These are phyloP conservation scores for Polygonum maritimum DNA, from an alignment of 148 eudicot species.

Conservation along the genomic window DNA sequence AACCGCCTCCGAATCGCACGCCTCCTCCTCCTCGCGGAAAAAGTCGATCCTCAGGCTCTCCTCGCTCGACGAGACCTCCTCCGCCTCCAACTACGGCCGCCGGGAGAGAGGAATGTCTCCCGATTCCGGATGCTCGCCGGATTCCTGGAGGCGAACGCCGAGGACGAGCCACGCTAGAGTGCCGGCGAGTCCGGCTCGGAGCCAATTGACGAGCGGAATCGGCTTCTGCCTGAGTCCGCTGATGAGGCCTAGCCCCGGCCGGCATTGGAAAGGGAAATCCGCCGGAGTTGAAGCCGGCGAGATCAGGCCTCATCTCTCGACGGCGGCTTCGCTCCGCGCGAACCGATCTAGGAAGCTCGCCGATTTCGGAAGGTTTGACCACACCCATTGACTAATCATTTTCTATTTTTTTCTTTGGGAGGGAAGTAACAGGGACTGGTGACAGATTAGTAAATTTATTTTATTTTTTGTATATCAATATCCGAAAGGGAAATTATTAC, in stretches of 20 bases:
- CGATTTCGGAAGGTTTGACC: slow-evolving; percentile 76
- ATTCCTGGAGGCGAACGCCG: slow-evolving; percentile 36
- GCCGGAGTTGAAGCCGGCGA: slow-evolving; percentile 51
- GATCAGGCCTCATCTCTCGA: slow-evolving; percentile 31
- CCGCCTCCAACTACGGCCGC: slow-evolving; percentile 10
- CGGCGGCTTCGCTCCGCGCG: slow-evolving; percentile 54
- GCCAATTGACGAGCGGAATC: slow-evolving; percentile 16
- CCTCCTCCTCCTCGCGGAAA: slow-evolving; percentile 22
- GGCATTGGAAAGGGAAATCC: slow-evolving; percentile 23
- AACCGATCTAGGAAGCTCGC: slow-evolving; percentile 86
- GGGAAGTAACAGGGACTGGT: background rate
- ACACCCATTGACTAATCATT: slow-evolving; percentile 28
- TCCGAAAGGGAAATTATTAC: background rate
- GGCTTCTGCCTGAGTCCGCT: slow-evolving; percentile 38
- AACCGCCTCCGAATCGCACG: slow-evolving; percentile 11
- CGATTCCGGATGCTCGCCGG: slow-evolving; percentile 29
- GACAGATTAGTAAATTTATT: background rate
- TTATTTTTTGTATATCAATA: background rate
- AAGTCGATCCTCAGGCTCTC: slow-evolving; percentile 13
- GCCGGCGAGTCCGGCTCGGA: slow-evolving; percentile 48
- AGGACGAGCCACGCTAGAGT: slow-evolving; percentile 33
- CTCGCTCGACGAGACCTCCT: slow-evolving; percentile 15
- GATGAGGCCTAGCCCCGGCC: slow-evolving; percentile 27
- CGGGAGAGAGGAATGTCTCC: slow-evolving; percentile 77
- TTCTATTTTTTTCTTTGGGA: background rate